Evolutionary conservation across 2,329 filamentous ascomycete species (phyloP).

Genomic region (Aspergillus japonicus): DNA sequence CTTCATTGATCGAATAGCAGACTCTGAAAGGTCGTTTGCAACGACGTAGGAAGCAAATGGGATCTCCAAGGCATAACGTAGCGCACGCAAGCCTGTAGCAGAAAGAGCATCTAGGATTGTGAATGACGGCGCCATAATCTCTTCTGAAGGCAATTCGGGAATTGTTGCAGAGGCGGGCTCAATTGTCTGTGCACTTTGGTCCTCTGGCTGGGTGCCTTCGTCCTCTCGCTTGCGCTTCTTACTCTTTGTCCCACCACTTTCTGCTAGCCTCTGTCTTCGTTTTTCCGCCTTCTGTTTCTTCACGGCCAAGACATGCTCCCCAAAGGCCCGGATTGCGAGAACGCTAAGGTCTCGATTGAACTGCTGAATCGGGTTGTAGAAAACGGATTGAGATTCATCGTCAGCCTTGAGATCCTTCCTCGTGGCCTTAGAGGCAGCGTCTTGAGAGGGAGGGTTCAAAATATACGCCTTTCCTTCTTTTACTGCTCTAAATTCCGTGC

Average conservation of each 20-base stretch:
- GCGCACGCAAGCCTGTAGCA: conserved; percentile 83
- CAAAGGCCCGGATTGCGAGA: conserved; percentile 85
- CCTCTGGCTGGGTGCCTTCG: conserved; percentile 23
- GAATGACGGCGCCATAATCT: conserved; percentile 53
- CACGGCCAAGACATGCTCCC: conserved; percentile 61
- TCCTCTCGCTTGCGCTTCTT: conserved; percentile 42
- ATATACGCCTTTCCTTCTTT: conserved; percentile 69
- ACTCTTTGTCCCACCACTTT: conserved; percentile 33
- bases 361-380: conserved; percentile 98
- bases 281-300: conserved; percentile 52
- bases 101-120: conserved; percentile 94
- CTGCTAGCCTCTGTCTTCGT: conserved; percentile 36
- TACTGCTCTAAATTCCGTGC: conserved; percentile 58
- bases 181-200: conserved; percentile 17
- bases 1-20: conserved; percentile 76
- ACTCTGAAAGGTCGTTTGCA: conserved; percentile 81
- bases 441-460: conserved; percentile 57
- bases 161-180: conserved; percentile 12
- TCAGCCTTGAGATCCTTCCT: conserved; percentile 50
- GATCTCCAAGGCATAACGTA: conserved; percentile 89
- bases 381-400: conserved; percentile 72
- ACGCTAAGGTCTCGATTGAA: conserved; percentile 97
- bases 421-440: conserved; percentile 41
- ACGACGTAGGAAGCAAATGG: conserved; percentile 79
- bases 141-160: conserved; percentile 24